Evolutionary conservation across 768 basidiomycete genomes (phyloP).

Genomic region (Cubamyces sp.): DNA sequence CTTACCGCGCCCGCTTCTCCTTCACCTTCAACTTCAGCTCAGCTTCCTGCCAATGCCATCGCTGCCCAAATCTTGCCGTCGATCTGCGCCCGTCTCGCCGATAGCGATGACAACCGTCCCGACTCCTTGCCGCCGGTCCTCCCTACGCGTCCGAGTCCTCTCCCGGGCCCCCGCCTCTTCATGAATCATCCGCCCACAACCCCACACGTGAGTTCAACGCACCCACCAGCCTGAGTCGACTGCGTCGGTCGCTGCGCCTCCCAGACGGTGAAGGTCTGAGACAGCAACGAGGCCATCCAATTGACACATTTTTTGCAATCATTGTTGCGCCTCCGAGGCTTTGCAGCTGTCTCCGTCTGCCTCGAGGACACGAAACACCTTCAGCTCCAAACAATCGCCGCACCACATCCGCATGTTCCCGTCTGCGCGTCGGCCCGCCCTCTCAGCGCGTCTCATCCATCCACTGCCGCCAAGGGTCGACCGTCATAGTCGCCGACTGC

Average conservation of each 20-base stretch:
- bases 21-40: not conserved
- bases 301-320: not conserved
- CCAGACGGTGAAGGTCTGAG: not conserved
- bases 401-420: conserved; percentile 1
- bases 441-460: not conserved
- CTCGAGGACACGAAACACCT: conserved; percentile 16
- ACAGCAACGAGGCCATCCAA: not conserved
- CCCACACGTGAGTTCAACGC: not conserved
- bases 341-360: not conserved
- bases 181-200: too few species aligned
- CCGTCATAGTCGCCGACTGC: conserved; percentile 2
- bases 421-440: not conserved
- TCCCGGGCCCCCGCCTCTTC: too few species aligned
- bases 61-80: not conserved
- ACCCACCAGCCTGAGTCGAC: too few species aligned
- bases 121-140: not conserved
- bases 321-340: not conserved
- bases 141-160: too few species aligned
- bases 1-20: not conserved
- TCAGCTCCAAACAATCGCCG: conserved; percentile 13
- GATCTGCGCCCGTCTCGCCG: conserved; percentile 6
- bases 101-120: conserved; percentile 3
- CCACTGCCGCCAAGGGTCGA: conserved; percentile 4
- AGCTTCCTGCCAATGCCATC: not conserved
- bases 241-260: too few species aligned